These are phyloP conservation scores for Pascua guehoae DNA, from an alignment of 1,284 basidiomycete species.

Conservation along the genomic window DNA sequence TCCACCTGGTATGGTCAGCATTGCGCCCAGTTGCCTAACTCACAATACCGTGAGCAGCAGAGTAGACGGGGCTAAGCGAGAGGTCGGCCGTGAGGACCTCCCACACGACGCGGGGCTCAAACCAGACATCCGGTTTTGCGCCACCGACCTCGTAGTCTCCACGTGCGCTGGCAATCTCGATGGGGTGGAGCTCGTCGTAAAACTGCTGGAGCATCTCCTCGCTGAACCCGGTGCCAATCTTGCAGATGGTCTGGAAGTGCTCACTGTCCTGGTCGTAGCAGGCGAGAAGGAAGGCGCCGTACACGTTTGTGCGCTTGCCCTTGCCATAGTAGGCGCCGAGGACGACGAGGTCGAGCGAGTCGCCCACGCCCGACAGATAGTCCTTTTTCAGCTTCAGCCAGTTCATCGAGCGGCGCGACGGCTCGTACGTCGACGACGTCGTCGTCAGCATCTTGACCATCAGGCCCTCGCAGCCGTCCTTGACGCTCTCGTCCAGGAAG, in stretches of 20 bases:
- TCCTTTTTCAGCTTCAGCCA: constrained; percentile 99
- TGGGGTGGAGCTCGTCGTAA: constrained; percentile 72
- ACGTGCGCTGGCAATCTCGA: constrained; percentile 60
- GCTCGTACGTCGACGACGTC: constrained; percentile 89
- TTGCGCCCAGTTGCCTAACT: constrained; percentile 37
- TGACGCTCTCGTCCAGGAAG: constrained; percentile 94
- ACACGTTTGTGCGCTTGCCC: constrained; percentile 94
- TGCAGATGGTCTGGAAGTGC: constrained; percentile 94
- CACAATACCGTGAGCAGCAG: constrained; percentile 91
- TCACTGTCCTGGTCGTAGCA: constrained; percentile 90
- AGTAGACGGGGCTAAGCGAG: constrained; percentile 93
- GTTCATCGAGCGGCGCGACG: constrained; percentile 88
- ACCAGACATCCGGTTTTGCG: constrained; percentile 91
- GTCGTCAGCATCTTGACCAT: constrained; percentile 99
- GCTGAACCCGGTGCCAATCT: constrained; percentile 97
- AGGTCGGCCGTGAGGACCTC: constrained; percentile 97
- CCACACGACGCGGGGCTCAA: constrained; percentile 94
- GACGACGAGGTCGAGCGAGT: constrained; percentile 94
- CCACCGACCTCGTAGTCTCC: constrained; percentile 79
- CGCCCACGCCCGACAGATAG: constrained; percentile 93
- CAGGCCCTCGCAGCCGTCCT: constrained; percentile 95
- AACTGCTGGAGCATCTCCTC: constrained; percentile 85
- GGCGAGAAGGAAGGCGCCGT: constrained; percentile 91
- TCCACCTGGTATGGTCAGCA: constrained; percentile 60
- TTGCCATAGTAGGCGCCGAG: constrained; percentile 96